Evolutionary conservation across 371 early-diverging fungal genomes (phyloP).

Genomic region (Mucor lusitanicus): DNA sequence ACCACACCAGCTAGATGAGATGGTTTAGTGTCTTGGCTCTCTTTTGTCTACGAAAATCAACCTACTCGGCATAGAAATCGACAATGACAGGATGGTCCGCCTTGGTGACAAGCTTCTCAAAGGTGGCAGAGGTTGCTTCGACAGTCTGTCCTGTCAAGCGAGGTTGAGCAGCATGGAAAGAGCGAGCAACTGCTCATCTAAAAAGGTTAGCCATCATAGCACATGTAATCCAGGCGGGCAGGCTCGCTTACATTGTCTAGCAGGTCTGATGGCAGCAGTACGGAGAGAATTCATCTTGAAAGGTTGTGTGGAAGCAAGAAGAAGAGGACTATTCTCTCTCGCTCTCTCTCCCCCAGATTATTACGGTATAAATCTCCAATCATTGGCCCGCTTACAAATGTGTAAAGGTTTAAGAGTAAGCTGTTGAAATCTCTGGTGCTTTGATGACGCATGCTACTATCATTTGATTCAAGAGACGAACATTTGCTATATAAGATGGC

Average conservation of each 20-base stretch:
- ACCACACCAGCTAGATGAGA: slow-evolving; percentile 73
- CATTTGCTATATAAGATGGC: too few species aligned
- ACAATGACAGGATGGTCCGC: slow-evolving; percentile 71
- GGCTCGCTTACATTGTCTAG: slow-evolving; percentile 12
- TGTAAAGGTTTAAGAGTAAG: too few species aligned
- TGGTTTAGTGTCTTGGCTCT: neutral
- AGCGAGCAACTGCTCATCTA: slow-evolving; percentile 15
- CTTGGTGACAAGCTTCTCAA: slow-evolving; percentile 52
- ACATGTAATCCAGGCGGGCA: neutral
- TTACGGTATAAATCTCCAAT: too few species aligned
- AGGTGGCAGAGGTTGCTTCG: slow-evolving; percentile 48
- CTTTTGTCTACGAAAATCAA: neutral
- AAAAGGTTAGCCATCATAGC: neutral
- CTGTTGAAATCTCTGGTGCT: too few species aligned
- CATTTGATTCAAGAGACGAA: too few species aligned
- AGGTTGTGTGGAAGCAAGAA: neutral
- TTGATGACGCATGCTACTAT: too few species aligned
- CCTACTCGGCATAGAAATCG: slow-evolving; percentile 81
- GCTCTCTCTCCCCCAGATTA: neutral
- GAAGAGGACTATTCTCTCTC: neutral
- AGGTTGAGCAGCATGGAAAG: slow-evolving; percentile 38
- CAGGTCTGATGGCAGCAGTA: slow-evolving; percentile 11
- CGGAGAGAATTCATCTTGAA: slow-evolving; percentile 22
- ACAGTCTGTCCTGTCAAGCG: slow-evolving; percentile 50
- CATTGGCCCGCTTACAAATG: too few species aligned